Evolutionary conservation across 441 rosid species (phyloP), one percentile per base, ranked within the genome.

Genomic region (Hypseocharis bilobata): DNA sequence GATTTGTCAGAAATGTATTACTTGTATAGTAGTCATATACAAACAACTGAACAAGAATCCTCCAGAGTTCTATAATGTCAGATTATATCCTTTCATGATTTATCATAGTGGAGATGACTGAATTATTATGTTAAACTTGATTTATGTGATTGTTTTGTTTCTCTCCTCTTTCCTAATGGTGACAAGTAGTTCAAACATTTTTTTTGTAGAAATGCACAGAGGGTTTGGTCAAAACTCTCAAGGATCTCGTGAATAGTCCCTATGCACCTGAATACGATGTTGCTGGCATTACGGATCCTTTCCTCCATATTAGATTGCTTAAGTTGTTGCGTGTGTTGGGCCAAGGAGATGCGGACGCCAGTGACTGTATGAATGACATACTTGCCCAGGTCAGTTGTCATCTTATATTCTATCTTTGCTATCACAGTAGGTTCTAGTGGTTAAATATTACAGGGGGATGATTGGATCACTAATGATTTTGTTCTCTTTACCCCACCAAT

Each of bases 251-350:
- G 62, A 94, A 91, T 81, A 94, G 99, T 74, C 82, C 99, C 70
- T 94, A 91, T 85, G 78, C 89, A 58, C 99, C 99, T 54, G 99
- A 94, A 78, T 94, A 91, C 83, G 99, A 94, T 76, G 76, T 94
- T 86, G 85, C 96, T 72, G 97, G 99, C 79, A 94, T 91, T 71
- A 70, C 96, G 42, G 96, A 91, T 70, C 99, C 99, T 67, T 94
- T 94, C 75, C 91, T 94, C 52, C 99, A 94, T 80, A 89, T 91
- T 74, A 85, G 96, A 78, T 80, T 94, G 80, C 97, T 94, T 72
- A 87, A 56, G 84, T 85, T 89, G 74, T 72, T 94, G 79, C 89
- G 89, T 62, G 80, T 83, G 47, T 66, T 94, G 84, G 99, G 99
- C 58, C 96, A 91, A 38, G 96, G 98, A 77, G 97, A 94, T 70